Base-by-base conservation (phyloP, 2,329 filamentous ascomycete genomes). In the Sclerotinia sclerotiorum region DNA sequence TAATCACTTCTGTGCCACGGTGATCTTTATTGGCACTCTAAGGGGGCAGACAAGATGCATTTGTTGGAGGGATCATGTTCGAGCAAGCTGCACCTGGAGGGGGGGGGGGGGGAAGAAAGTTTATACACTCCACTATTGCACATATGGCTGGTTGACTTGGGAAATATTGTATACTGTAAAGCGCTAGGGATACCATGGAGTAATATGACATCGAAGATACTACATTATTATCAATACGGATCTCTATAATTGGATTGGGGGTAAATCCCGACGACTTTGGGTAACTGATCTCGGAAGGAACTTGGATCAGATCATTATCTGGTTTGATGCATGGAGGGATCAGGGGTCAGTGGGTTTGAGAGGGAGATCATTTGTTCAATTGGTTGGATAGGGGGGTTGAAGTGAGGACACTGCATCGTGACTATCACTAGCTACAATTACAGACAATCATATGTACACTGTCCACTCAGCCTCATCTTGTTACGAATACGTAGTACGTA, bases 281-380 rank as follows among this genome's bases (percentile, higher is more conserved):
- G 32, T 24, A 13, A 42, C 32, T 42, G 32, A 57, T 57, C 32
- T 57, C 32, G 55, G 55, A 17, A 24, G 2, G 55, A 39, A n/a
- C 32, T 42, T 39, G 1, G 55, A 39, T 35, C 55, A 42, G 55
- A 57, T 57, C 55, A 57, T 57, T 57, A 35, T 57, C 32, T 57
- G 55, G 32, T 24, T 39, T 57, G 21, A n/a, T n/a, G n/a, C 15
- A 3, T 21, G 55, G 55, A 17, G 32, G 54, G 29, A n/a, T n/a
- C 4, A n/a, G 29, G 21, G 54, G 35, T 56, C 29, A 35, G 54
- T 32, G 35, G 29, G n/a, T 35, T n/a, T n/a, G n/a, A 21, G 35
- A 39, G 39, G 13, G 13, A 15, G 39, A 42, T 42, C 13, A 42
- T 42, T 13, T 42, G 39, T 17, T 42, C 39, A 42, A 42, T 17